Percentiles rank a stretch among this genome's conserved stretches.
phyloP scores from a whole-genome alignment of 2,329 filamentous ascomycete genomes.

The Dactylellina cionopaga region DNA sequence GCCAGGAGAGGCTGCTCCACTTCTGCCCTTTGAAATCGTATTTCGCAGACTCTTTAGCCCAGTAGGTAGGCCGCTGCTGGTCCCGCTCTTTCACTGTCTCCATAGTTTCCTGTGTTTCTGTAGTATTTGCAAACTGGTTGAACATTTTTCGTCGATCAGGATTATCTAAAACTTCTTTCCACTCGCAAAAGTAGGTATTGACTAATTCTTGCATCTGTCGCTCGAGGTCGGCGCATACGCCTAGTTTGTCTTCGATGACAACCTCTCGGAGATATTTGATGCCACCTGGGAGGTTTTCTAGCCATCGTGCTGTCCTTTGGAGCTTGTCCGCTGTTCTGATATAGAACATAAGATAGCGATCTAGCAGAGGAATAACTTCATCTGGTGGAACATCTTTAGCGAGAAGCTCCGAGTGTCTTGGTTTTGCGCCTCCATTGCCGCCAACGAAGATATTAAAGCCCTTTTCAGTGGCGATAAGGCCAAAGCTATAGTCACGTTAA shows the following conservation, averaged over 20 bases:
- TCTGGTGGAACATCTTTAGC: conserved; percentile 86
- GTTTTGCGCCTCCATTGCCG: conserved; percentile 88
- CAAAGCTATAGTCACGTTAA: conserved; percentile 69
- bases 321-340: conserved; percentile 91
- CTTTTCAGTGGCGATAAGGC: conserved; percentile 89
- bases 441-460: conserved; percentile 93
- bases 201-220: conserved; percentile 88
- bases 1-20: conserved; percentile 78
- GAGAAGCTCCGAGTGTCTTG: conserved; percentile 81
- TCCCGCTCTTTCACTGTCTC: conserved; percentile 77
- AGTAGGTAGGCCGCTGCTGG: conserved; percentile 79
- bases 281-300: conserved; percentile 83
- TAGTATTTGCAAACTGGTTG: conserved; percentile 83
- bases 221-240: conserved; percentile 84
- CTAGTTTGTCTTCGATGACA: conserved; percentile 83
- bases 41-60: conserved; percentile 74
- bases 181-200: conserved; percentile 87
- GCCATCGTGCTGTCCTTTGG: conserved; percentile 87
- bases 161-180: conserved; percentile 81
- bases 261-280: conserved; percentile 85
- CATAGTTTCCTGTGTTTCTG: conserved; percentile 74
- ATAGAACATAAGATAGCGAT: conserved; percentile 92
- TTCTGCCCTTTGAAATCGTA: conserved; percentile 76
- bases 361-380: conserved; percentile 83
- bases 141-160: conserved; percentile 76